Percentiles rank a stretch among this genome's conserved stretches.
Evolutionary conservation across 805 yeast genomes (phyloP).

Genomic region (Metschnikowia hibisci): DNA sequence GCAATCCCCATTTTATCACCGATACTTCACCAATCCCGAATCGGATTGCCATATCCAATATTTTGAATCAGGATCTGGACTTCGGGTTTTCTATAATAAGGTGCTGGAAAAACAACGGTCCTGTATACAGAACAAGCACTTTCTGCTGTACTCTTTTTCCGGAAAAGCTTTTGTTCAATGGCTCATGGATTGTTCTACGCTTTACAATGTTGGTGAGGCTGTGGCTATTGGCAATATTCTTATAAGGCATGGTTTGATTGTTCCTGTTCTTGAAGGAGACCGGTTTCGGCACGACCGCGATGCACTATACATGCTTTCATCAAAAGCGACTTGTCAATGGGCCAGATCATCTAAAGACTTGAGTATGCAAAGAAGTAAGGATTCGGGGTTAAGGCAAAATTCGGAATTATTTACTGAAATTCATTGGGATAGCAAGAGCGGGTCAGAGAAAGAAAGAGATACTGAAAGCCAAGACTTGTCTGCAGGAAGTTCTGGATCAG

Average conservation of each 20-base stretch:
- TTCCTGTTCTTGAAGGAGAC: constrained; percentile 39
- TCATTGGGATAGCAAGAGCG: background rate
- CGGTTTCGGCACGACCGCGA: constrained; percentile 32
- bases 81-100: constrained; percentile 51
- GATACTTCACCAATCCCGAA: constrained; percentile 83
- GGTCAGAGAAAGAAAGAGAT: background rate
- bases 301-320: constrained; percentile 37
- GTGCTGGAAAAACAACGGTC: constrained; percentile 18
- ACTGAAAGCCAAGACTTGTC: too few species aligned
- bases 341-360: too few species aligned
- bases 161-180: constrained; percentile 84
- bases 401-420: background rate
- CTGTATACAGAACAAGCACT: constrained; percentile 6
- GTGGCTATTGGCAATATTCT: constrained; percentile 49
- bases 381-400: background rate
- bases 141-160: constrained; percentile 46
- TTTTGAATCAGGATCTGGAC: constrained; percentile 62
- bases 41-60: constrained; percentile 80
- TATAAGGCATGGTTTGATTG: constrained; percentile 43
- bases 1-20: constrained; percentile 59
- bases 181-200: constrained; percentile 86
- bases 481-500: background rate
- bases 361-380: too few species aligned
- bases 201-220: constrained; percentile 51
- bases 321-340: constrained; percentile 4